Evolutionary conservation across 345 rosid species (phyloP), one percentile per base, ranked within the genome.

Genomic region (Gossypium thurberi): DNA sequence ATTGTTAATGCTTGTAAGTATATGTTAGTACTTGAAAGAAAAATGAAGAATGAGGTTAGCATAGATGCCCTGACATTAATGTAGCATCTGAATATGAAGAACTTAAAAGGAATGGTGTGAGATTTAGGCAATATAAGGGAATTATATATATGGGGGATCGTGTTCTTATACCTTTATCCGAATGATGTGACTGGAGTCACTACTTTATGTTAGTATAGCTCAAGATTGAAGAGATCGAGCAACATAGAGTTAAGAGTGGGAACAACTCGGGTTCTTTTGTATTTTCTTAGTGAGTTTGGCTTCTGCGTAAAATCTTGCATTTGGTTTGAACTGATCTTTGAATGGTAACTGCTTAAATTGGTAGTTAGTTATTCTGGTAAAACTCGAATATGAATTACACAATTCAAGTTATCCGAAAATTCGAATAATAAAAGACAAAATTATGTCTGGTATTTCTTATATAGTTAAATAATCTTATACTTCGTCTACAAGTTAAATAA

Each of bases 341-440:
- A 33, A 33, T 33, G 40, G 7, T 33, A 33, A 33, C 7, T 33
- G 40, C 7, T 33, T 14, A 14, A 25, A 12, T 23, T 55, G 9
- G 26, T 55, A 8, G 60, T 55, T 23, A 8, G 23, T 23, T 25
- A 18, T 33, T 33, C 1, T 6, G 37, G 0, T 33, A 1, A 33
- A 33, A 33, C 40, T 33, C 40, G 1, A 33, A 33, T 33, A 33
- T 33, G 40, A 33, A 5, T 33, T 33, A 33, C 0, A 33, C 1
- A 33, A 5, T 0, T 33, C 0, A 0, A 33, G 7, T 33, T 33
- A 33, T 1, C 0, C 0, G 2, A 33, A 33, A 5, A 33, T 33
- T 1, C 0, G 0, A 33, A 5, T 33, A 1, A 33, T 7, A 5
- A 33, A 33, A 33, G 7, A 5, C 0, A 33, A 33, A 33, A 33